Base-by-base conservation (phyloP, 352 stramenopile genomes). In the Globisporangium spinosum region DNA sequence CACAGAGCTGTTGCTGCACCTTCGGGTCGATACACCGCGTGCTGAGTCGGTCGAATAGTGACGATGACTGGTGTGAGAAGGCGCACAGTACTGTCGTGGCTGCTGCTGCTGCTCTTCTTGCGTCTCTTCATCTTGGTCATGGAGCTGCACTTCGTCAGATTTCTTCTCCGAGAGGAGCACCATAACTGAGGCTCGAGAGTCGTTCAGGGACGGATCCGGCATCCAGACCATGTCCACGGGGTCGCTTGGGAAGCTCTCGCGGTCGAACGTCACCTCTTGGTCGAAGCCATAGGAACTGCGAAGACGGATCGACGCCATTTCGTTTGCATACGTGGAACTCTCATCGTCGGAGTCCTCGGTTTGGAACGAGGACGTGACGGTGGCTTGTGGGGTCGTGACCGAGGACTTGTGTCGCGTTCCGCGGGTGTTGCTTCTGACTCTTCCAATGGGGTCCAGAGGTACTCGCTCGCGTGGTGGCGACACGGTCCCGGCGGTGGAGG, bases 141-240 rank as follows among this genome's bases (percentile, higher is more conserved):
- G 38, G 4, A 13, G 60, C 3, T 53, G 29, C 9, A 40, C n/a
- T 7, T 66, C 17, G 32, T 66, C 49, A 3, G 27, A 25, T 12
- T 49, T 27, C 5, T 47, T 49, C 20, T 54, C 47, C n/a, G 61
- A 59, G 29, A 66, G 32, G 2, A 60, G 6, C 29, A 45, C 61
- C 2, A 58, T 27, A 15, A 53, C 22, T 1, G 47, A 66, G 25
- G 29, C 25, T 34, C 61, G 23, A 5, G 49, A 66, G 47, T 66
- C 61, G 15, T 66, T 53, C 47, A 66, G 49, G 1, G 61, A 66
- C n/a, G 49, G 61, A 51, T 60, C 61, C 9, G 49, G 47, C 61
- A 66, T 66, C 61, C 61, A 66, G 29, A 66, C 61, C 32, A 49
- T 60, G n/a, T 60, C 47, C 8, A 27, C 34, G 2, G 49, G 22